Evolutionary conservation across 2,329 filamentous ascomycete species (phyloP), one percentile per base, ranked within the genome.

Genomic region (Lasiodiplodia hormozganensis): DNA sequence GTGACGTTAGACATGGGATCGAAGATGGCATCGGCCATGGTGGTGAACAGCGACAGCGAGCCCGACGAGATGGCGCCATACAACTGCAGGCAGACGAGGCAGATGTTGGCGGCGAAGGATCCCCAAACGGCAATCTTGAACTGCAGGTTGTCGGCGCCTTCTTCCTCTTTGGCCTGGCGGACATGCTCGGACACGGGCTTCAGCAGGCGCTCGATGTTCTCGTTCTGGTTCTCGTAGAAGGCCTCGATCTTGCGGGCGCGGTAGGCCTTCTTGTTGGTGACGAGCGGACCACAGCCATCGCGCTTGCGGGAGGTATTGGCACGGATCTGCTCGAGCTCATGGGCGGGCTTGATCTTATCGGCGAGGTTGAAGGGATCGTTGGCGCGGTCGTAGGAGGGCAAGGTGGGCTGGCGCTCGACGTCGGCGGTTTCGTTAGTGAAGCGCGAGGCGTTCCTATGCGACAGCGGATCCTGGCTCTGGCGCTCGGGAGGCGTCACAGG

Each of bases 1-100:
- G 92, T 95, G 65, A 97, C 79, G 76, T 97, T 97, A 75, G 92
- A 95, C 75, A 96, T 77, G 10, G 94, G 96, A 77, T 98, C 96
- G 81, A 98, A 98, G 72, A 98, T 86, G 64, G 94, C 90, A 80
- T 99, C 96, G 18, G 94, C 95, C 92, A 97, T 97, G 71, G 95
- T 99, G 18, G 96, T 97, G 83, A 98, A 97, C 57, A 99, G 89
- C 5, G 95, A 97, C 43, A 98, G 87, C n/a, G 94, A 97, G 57
- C 91, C 89, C 0, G 94, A 97, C 0, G 92, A 88, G 56, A 93
- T 87, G 70, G 96, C 96, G 53, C 91, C 96, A 77, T 96, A 99
- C 47, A 97, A 83, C 80, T 99, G 96, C 21, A 99, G 85, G 4
- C 85, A 85, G 0, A 94, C 89, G 6, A 99, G 86, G 34, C 92